Evolutionary conservation across 73 alveolate genomes (phyloP).

Genomic region (Paramecium sonneborni): DNA sequence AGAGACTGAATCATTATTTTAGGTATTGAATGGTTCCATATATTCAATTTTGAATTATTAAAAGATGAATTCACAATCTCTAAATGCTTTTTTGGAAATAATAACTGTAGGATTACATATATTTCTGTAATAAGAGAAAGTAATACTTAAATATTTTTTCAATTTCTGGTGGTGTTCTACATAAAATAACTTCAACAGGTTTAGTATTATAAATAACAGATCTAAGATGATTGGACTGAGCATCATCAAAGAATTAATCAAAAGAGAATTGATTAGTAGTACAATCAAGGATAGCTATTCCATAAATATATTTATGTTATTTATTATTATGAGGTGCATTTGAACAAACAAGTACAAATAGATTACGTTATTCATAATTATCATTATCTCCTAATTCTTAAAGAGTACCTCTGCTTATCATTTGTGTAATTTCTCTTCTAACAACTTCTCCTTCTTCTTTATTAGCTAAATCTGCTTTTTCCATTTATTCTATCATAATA

Average conservation of each 20-base stretch:
- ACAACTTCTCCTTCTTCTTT: conserved; percentile 56
- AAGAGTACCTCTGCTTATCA: conserved; percentile 73
- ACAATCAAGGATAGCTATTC: conserved; percentile 75
- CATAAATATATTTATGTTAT: conserved; percentile 67
- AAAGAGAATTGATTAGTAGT: conserved; percentile 72
- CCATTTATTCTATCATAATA: conserved; percentile 80
- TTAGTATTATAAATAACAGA: conserved; percentile 31
- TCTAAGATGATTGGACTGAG: conserved; percentile 17
- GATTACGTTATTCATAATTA: conserved; percentile 70
- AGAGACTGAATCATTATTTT: not conserved
- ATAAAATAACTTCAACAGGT: conserved; percentile 49
- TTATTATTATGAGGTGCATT: not conserved
- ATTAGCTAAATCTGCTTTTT: conserved; percentile 62
- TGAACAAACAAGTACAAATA: conserved; percentile 56
- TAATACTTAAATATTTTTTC: not conserved
- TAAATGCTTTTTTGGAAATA: not conserved
- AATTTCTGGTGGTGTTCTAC: not conserved
- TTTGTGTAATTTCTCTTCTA: conserved; percentile 77
- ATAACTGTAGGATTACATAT: conserved; percentile 50
- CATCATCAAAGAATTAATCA: conserved; percentile 69
- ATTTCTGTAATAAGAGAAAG: not conserved
- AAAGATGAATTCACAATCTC: conserved; percentile 30
- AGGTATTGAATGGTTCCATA: not conserved
- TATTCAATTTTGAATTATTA: conserved; percentile 45
- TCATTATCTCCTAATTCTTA: conserved; percentile 48